Conservation (phyloP, 2,329 filamentous ascomycete species). For the Diaporthe velutina region DNA sequence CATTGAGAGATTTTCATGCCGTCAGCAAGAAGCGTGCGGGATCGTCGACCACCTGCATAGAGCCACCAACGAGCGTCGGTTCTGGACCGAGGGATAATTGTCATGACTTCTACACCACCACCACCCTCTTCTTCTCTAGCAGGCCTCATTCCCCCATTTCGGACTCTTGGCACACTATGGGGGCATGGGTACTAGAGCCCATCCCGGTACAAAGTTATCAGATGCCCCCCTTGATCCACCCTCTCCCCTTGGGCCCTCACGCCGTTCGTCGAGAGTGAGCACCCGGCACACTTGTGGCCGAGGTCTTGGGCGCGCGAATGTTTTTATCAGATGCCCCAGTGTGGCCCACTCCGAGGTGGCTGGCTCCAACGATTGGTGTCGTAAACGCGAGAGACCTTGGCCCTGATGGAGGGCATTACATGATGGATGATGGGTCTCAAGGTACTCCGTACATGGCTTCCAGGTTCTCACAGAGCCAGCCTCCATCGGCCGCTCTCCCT, state of each 20-base stretch:
- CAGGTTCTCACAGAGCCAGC: neutral
- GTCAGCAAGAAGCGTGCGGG: neutral
- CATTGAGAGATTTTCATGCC: conserved; percentile 24
- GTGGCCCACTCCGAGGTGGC: neutral
- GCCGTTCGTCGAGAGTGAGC: neutral
- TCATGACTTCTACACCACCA: neutral
- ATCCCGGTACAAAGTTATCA: conserved; percentile 40
- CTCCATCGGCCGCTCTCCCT: neutral
- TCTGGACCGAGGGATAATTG: neutral
- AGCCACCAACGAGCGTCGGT: neutral
- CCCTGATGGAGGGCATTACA: neutral
- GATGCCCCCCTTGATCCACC: conserved; percentile 39
- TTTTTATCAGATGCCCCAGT: conserved; percentile 37
- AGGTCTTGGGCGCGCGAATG: conserved; percentile 1
- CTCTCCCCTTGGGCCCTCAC: neutral
- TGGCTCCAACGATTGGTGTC: neutral
- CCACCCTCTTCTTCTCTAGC: neutral
- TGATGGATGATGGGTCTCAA: neutral
- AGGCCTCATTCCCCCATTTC: conserved; percentile 15
- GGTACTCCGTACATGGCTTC: neutral
- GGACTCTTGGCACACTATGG: conserved; percentile 5
- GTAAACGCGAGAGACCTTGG: conserved; percentile 8
- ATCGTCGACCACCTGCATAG: neutral
- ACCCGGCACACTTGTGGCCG: neutral
- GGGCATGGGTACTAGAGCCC: conserved; percentile 3